phyloP scores from a whole-genome alignment of 345 rosid genomes.

The Sisymbrium altissimum region DNA sequence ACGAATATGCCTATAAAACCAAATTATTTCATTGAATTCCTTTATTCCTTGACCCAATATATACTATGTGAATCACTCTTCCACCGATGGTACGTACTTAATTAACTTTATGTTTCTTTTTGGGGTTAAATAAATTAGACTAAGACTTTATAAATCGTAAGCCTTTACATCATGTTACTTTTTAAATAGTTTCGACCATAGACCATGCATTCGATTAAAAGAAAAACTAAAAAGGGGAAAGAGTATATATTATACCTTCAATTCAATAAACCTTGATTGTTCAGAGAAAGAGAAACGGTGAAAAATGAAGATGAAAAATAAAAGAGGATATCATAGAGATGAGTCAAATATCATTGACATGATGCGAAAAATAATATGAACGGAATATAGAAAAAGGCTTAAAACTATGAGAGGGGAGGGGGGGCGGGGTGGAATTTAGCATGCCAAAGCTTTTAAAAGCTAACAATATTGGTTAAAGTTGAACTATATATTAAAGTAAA shows the following conservation, averaged over 20 bases:
- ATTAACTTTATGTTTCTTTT: neutral
- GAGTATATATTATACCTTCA: neutral
- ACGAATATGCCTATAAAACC: constrained; percentile 27
- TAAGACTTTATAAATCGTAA: neutral
- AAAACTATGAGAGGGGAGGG: neutral
- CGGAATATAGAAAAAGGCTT: neutral
- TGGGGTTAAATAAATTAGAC: neutral
- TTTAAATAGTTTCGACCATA: neutral
- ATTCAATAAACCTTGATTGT: neutral
- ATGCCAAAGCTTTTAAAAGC: neutral
- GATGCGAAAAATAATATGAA: neutral
- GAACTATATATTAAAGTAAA: neutral
- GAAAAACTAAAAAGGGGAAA: neutral
- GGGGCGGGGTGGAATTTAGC: neutral
- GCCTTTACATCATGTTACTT: neutral
- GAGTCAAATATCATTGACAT: neutral
- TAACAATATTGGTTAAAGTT: neutral
- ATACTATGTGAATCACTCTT: constrained; percentile 8
- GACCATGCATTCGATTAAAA: neutral
- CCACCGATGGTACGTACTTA: constrained; percentile 12
- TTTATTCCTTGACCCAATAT: constrained; percentile 36
- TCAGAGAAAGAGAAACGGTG: neutral
- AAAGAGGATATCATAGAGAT: neutral
- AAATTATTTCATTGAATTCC: constrained; percentile 8
- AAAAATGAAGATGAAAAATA: neutral